Evolutionary conservation across 2,329 filamentous ascomycete species (phyloP).

Genomic region (Passalora sequoiae): DNA sequence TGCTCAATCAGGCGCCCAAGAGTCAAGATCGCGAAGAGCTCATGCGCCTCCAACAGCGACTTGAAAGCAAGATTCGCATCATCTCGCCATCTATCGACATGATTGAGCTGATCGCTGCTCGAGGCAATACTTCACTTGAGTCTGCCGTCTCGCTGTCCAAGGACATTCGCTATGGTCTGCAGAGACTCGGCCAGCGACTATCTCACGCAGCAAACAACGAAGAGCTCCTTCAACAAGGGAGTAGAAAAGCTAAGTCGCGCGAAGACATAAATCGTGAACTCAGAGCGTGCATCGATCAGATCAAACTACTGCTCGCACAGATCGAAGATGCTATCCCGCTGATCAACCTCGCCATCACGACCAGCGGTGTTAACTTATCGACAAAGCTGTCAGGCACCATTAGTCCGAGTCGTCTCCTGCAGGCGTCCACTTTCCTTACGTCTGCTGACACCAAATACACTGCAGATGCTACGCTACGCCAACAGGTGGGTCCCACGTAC

Average conservation of each 20-base stretch:
- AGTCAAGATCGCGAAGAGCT: slow-evolving; percentile 66
- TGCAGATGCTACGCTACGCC: slow-evolving; percentile 55
- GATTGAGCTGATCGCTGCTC: slow-evolving; percentile 78
- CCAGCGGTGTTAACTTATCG: slow-evolving; percentile 81
- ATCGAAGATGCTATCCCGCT: slow-evolving; percentile 90
- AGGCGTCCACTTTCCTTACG: slow-evolving; percentile 87
- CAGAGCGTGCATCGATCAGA: slow-evolving; percentile 64
- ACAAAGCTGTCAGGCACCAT: slow-evolving; percentile 74
- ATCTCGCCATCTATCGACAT: slow-evolving; percentile 87
- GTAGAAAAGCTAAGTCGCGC: slow-evolving; percentile 45
- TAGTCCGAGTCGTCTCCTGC: slow-evolving; percentile 82
- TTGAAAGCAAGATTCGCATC: slow-evolving; percentile 87
- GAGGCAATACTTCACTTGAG: slow-evolving; percentile 75
- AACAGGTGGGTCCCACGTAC: slow-evolving; percentile 84
- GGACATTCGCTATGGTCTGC: slow-evolving; percentile 75
- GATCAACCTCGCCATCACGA: slow-evolving; percentile 88
- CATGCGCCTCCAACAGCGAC: slow-evolving; percentile 61
- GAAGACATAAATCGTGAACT: slow-evolving; percentile 61
- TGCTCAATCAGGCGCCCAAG: slow-evolving; percentile 71
- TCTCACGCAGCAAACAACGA: slow-evolving; percentile 63
- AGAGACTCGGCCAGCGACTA: slow-evolving; percentile 69
- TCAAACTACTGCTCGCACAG: slow-evolving; percentile 65
- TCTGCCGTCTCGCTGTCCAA: slow-evolving; percentile 80
- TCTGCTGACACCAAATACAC: slow-evolving; percentile 80
- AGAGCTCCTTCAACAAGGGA: slow-evolving; percentile 47